Evolutionary conservation across 257 asterid genomes (phyloP), one percentile per base, ranked within the genome.

Genomic region (Anisodus tanguticus): DNA sequence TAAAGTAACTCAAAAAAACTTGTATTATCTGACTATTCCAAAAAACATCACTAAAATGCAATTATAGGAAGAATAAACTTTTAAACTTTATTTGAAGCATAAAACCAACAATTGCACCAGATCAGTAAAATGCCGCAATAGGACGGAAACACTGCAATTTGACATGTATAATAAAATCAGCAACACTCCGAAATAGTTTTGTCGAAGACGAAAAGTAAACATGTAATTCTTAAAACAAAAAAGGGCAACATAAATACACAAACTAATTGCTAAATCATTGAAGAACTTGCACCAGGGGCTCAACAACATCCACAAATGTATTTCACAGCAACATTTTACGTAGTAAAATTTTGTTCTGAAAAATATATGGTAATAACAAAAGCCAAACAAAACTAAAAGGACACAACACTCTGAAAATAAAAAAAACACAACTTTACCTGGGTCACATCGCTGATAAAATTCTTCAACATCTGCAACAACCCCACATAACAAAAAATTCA

Each of bases 401-500:
- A 1, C 8, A 54, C 58, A 9, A 55, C 59, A 4, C 59, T 12
- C 57, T 54, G 3, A 13, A 1, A 17, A 15, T 4, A 55, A 16
- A 37, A 16, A 37, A 49, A 37, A 39, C 19, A 15, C 3, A n/a
- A 43, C 76, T 86, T 82, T 62, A 88, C 88, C 90, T 80, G 88
- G 87, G 49, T 86, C 90, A 10, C 88, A 88, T 8, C 51, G 83
- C 80, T 68, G 84, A 69, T 83, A 86, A 54, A 41, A 41, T 9
- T 58, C 83, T 9, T 86, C 88, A 5, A 82, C 87, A 39, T 88
- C 90, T 88, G 88, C 66, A n/a, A 69, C 45, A 60, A 58, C 35
- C 58, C 53, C 55, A 45, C 60, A 83, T 72, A 11, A 60, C 2
- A 58, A 17, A 79, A 81, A 11, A 66, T 9, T 6, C 8, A 47